Base-by-base conservation (phyloP, 2,329 filamentous ascomycete genomes). In the Fusarium acutatum region DNA sequence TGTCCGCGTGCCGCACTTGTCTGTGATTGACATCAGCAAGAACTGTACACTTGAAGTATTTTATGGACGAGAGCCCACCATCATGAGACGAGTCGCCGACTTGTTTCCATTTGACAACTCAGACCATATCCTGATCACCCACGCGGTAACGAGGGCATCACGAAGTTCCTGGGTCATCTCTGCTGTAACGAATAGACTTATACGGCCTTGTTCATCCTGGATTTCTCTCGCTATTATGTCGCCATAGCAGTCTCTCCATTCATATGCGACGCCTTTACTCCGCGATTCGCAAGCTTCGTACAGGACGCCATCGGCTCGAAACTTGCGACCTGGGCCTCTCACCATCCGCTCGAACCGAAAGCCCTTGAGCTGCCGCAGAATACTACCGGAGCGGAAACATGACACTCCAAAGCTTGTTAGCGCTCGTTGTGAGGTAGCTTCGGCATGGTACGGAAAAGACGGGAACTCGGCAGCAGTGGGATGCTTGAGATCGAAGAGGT, bases 401-500 rank as follows among this genome's bases (percentile, higher is more conserved):
- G 71, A 75, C 9, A 81, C 69, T 20, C 80, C 82, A 43, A 83
- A 72, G 17, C 77, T 72, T 56, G 79, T 77, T 6, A 80, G 65
- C 30, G 75, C 77, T 40, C 77, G 73, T 17, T 80, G 78, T 6
- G 78, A 79, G 15, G 73, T 72, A 15, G 78, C 64, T 59, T 83
- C 81, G 59, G 82, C 78, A 63, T 81, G 78, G 70, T 77, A 83
- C 15, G 68, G 60, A 57, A 82, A 83, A 22, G 75, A 73, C 26
- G 81, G 77, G 22, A 72, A 73, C 38, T 79, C 75, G 50, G 73
- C 74, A 6, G 68, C 35, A 1, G 74, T 78, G 1, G 80, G 79
- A 54, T 82, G 82, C 62, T 78, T 80, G 57, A 84, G 75, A 61
- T 82, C 77, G 64, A 79, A 83, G 32, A 83, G 73, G 63, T 81